phyloP scores from a whole-genome alignment of 495 filamentous ascomycete species.

The Talaromyces nanjingensis region DNA sequence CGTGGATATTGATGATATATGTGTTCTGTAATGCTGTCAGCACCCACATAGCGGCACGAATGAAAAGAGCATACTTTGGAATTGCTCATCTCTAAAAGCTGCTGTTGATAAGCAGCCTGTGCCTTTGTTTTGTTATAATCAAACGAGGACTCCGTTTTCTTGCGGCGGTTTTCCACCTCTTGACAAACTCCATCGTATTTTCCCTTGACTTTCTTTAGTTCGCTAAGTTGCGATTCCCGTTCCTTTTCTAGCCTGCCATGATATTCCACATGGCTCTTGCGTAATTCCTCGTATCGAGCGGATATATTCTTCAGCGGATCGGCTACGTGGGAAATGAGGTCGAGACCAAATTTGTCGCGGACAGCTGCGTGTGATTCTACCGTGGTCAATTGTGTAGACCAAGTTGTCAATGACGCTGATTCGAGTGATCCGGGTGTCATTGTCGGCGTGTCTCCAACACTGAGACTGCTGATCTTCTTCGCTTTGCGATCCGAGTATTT shows the following conservation, averaged over 20 bases:
- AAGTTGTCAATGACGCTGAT: constrained; percentile 92
- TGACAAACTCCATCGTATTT: constrained; percentile 92
- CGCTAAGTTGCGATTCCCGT: constrained; percentile 71
- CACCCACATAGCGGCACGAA: background rate
- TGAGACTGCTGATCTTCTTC: constrained; percentile 79
- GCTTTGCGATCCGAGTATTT: constrained; percentile 96
- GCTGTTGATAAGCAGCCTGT: constrained; percentile 81
- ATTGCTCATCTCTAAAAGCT: constrained; percentile 90
- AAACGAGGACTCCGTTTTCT: constrained; percentile 85
- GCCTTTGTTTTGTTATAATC: constrained; percentile 81
- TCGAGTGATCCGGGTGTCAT: constrained; percentile 95
- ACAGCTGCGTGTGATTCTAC: constrained; percentile 83
- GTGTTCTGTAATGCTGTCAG: constrained; percentile 58
- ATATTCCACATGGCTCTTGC: constrained; percentile 86
- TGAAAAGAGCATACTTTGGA: constrained; percentile 53
- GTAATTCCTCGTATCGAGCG: constrained; percentile 77
- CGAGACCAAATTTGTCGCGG: constrained; percentile 74
- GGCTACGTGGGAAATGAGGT: constrained; percentile 70
- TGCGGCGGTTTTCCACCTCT: constrained; percentile 88
- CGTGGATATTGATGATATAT: constrained; percentile 89
- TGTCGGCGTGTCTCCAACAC: constrained; percentile 86
- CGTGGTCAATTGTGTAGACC: constrained; percentile 86
- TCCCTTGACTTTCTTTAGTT: constrained; percentile 83
- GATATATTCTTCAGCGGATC: constrained; percentile 72
- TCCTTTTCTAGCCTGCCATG: constrained; percentile 84